Evolutionary conservation across 805 yeast genomes (phyloP), one percentile per base, ranked within the genome.

Genomic region (Blastobotrys mokoenaii): DNA sequence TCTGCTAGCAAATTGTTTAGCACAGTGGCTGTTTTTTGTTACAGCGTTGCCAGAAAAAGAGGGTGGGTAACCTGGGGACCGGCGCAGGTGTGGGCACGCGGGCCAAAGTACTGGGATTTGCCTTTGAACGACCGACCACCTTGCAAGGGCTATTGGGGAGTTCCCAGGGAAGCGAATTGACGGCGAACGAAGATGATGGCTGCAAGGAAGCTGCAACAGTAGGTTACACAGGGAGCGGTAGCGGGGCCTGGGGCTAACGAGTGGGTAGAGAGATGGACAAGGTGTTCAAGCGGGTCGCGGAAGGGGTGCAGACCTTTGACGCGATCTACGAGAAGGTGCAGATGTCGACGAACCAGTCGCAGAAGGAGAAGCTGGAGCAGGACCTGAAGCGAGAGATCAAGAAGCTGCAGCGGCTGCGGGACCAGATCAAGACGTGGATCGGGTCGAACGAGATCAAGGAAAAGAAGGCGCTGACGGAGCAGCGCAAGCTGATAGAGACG

Each of bases 331-430:
- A 86, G 36, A 90, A 90, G 66, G 77, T 90, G 34, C 82, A 80
- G 64, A 73, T 74, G 42, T 79, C 94, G 41, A 89, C 87, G 51
- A 83, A 83, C 56, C 83, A 78, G 52, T 80, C 95, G 2, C 96
- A 89, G 62, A 84, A 90, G 68, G 97, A 90, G 62, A 90, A 90
- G 64, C 73, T 93, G 47, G 98, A 93, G 63, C 56, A 51, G 31
- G 98, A 90, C 62, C 71, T 90, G 61, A 89, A 93, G 68, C 82
- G 93, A 58, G 97, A 93, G 64, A 89, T 93, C 65, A 90, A 93
- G 66, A 90, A 88, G 64, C 72, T 90, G 47, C 98, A 90, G 62
- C 79, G 96, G 62, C 80, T 83, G 56, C 76, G 97, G 61, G 98
- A 90, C 64, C 97, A 88, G 68, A 85, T 90, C 57, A 90, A 90